These are phyloP conservation scores for Podaxis sp. DNA, from an alignment of 768 basidiomycete genomes.

Conservation along the genomic window DNA sequence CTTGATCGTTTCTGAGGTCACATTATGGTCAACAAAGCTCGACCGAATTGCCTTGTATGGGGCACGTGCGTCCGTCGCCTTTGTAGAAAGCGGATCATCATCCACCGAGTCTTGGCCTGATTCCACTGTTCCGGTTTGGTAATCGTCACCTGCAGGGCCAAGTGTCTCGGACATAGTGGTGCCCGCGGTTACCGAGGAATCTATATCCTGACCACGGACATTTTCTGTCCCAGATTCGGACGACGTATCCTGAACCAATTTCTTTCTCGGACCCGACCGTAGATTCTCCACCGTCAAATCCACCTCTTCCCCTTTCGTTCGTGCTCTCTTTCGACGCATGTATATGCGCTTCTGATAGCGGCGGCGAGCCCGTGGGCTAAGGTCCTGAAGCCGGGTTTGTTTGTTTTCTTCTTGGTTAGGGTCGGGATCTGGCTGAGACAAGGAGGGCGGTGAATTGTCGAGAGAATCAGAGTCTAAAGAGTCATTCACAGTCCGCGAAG, in stretches of 20 bases:
- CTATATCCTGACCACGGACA: not conserved
- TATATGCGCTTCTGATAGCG: conserved; percentile 17
- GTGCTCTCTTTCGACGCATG: conserved; percentile 17
- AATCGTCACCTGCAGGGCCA: not conserved
- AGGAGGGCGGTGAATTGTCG: not conserved
- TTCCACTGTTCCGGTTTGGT: not conserved
- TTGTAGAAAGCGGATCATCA: conserved; percentile 6
- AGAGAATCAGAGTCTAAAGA: not conserved
- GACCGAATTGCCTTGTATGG: not conserved
- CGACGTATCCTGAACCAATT: not conserved
- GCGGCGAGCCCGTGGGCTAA: conserved; percentile 15
- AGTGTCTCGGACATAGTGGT: not conserved
- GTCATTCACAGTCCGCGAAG: not conserved
- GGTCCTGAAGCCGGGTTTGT: conserved; percentile 10
- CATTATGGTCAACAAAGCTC: not conserved
- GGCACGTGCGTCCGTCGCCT: not conserved
- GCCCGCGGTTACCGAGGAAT: not conserved
- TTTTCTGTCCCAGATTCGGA: not conserved
- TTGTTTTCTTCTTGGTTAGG: conserved; percentile 15
- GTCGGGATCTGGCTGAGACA: conserved; percentile 3
- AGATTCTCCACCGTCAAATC: conserved; percentile 12
- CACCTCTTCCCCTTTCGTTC: conserved; percentile 3
- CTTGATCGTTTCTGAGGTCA: not conserved
- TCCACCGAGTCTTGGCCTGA: conserved; percentile 15
- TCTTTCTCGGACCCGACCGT: conserved; percentile 10